A percentile compares a stretch with the other conserved stretches of the same genome.
Evolutionary conservation across 495 filamentous ascomycete genomes (phyloP).

Genomic region (Platismatia glauca): DNA sequence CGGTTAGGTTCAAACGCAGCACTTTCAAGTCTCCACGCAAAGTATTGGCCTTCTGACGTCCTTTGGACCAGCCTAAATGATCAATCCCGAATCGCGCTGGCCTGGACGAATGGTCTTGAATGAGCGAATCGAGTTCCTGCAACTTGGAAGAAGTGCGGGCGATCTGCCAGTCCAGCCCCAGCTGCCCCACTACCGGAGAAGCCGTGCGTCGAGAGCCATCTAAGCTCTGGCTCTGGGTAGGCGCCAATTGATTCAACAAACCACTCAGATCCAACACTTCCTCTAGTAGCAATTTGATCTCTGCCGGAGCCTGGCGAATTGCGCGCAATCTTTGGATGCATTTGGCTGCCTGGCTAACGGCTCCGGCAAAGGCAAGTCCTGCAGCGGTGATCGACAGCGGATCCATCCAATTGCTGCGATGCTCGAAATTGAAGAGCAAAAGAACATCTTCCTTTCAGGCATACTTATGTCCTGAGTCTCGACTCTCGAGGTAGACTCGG

Average conservation of each 20-base stretch:
- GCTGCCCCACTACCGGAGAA: too few relatives aligned
- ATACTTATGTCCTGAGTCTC: too few relatives aligned
- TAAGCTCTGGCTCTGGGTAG: too few relatives aligned
- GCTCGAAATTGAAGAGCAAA: too few relatives aligned
- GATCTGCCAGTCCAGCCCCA: too few relatives aligned
- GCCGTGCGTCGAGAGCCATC: too few relatives aligned
- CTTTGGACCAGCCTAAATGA: background rate
- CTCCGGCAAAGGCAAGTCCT: background rate
- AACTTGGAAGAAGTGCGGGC: too few relatives aligned
- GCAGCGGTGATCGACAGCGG: background rate
- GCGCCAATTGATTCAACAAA: background rate
- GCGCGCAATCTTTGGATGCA: constrained; percentile 2
- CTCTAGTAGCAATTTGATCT: background rate
- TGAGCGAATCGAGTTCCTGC: too few relatives aligned
- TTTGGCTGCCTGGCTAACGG: background rate
- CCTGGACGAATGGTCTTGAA: too few relatives aligned
- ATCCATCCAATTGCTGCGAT: background rate
- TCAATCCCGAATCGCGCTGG: background rate
- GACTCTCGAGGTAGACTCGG: too few relatives aligned
- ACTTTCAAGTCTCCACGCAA: background rate
- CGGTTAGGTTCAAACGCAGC: too few relatives aligned
- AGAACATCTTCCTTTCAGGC: too few relatives aligned
- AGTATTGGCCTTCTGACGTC: background rate
- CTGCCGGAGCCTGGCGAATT: constrained; percentile 1
- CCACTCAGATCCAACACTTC: background rate